Percentiles rank a stretch among this genome's conserved stretches.
phyloP scores from a whole-genome alignment of 768 basidiomycete genomes.

The Coprinopsis marcescibilis region DNA sequence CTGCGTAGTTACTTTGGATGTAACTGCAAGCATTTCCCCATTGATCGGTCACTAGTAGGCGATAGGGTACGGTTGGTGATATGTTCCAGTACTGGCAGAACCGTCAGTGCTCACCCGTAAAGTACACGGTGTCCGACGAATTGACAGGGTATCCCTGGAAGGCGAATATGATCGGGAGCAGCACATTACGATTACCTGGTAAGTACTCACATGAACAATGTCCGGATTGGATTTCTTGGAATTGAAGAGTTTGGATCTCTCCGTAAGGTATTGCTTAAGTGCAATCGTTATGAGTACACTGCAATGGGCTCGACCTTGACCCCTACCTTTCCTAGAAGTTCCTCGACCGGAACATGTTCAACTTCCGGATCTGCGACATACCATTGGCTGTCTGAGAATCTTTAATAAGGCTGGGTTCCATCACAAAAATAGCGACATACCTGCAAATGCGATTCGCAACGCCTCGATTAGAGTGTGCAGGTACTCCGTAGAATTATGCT shows the following conservation, averaged over 20 bases:
- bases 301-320: background rate
- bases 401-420: background rate
- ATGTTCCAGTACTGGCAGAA: background rate
- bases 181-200: no score
- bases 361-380: constrained; percentile 91
- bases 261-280: constrained; percentile 71
- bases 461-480: constrained; percentile 84
- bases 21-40: constrained; percentile 89
- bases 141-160: constrained; percentile 71
- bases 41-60: constrained; percentile 77
- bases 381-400: constrained; percentile 67
- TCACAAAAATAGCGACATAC: constrained; percentile 30
- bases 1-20: constrained; percentile 85
- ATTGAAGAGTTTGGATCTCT: constrained; percentile 76
- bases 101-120: constrained; percentile 54
- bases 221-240: constrained; percentile 69
- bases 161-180: no score
- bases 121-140: constrained; percentile 93
- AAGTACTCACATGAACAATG: constrained; percentile 54
- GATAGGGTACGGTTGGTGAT: constrained; percentile 20
- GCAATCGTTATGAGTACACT: background rate
- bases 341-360: constrained; percentile 67
- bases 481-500: constrained; percentile 89
- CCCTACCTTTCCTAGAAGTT: constrained; percentile 78
- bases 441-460: constrained; percentile 75